A percentile compares a stretch with the other conserved stretches of the same genome.
Evolutionary conservation across 129 eudicot genomes (phyloP).

Genomic region (Helianthus tuberosus): DNA sequence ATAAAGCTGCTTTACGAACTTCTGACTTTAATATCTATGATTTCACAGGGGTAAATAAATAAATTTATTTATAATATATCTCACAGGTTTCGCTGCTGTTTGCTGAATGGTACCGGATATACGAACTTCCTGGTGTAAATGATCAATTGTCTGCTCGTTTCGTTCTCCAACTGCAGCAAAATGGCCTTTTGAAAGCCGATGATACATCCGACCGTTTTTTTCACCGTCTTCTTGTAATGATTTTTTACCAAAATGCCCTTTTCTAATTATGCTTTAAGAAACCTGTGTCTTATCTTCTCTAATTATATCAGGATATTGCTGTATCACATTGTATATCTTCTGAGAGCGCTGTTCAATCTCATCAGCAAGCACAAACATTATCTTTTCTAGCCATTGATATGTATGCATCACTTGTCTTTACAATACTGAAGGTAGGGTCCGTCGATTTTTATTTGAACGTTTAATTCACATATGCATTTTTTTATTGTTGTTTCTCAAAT

Average conservation of each 20-base stretch:
- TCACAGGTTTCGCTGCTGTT: constrained; percentile 71
- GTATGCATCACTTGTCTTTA: constrained; percentile 75
- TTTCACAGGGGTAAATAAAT: background rate
- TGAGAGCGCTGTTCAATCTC: constrained; percentile 64
- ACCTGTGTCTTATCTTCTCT: constrained; percentile 15
- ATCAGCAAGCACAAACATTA: constrained; percentile 71
- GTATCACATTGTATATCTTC: constrained; percentile 82
- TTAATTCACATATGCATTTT: background rate
- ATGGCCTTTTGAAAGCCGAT: constrained; percentile 82
- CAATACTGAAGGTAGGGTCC: constrained; percentile 71
- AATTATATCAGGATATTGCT: constrained; percentile 64
- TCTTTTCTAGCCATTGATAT: constrained; percentile 96
- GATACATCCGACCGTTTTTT: constrained; percentile 79
- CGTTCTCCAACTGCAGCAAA: constrained; percentile 70
- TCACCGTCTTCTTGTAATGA: constrained; percentile 64
- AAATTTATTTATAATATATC: background rate
- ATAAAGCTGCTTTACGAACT: background rate
- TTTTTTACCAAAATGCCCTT: background rate
- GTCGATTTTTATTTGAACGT: background rate
- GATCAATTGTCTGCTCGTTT: constrained; percentile 69
- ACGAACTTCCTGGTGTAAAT: constrained; percentile 80
- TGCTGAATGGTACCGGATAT: constrained; percentile 80
- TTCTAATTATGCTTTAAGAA: background rate
- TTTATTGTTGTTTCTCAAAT: background rate
- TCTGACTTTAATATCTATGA: background rate